phyloP scores from a whole-genome alignment of 345 rosid genomes.

The Eucalyptus polyanthemos region DNA sequence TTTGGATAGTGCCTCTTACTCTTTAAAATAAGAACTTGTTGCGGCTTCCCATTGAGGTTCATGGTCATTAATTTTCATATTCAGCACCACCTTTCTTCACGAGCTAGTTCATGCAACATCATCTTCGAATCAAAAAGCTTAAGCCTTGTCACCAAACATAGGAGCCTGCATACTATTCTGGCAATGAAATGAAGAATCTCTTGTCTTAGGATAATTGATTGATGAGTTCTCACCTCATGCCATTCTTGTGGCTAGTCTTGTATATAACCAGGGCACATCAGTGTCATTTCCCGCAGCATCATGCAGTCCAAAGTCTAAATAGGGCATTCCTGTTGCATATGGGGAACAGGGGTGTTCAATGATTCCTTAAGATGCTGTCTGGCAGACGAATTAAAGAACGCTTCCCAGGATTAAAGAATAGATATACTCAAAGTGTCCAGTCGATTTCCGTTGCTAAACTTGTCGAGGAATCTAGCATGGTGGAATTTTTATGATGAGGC shows the following conservation, averaged over 20 bases:
- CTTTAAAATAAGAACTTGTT: background rate
- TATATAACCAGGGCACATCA: background rate
- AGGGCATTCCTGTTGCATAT: background rate
- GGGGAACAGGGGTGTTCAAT: background rate
- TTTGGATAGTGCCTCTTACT: background rate
- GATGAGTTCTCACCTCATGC: background rate
- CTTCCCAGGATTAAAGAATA: background rate
- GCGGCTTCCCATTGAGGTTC: background rate
- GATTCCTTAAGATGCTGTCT: background rate
- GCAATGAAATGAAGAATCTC: background rate
- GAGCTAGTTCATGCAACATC: background rate
- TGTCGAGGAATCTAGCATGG: background rate
- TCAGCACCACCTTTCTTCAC: background rate
- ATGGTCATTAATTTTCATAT: background rate
- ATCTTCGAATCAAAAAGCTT: background rate
- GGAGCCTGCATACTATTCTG: background rate
- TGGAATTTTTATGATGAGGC: background rate
- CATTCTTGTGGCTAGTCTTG: background rate
- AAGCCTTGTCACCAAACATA: background rate
- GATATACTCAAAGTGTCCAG: background rate
- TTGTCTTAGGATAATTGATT: background rate
- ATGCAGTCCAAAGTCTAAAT: background rate
- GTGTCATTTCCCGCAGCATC: background rate
- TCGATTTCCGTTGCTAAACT: background rate
- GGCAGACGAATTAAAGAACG: background rate